Percentiles rank a stretch among this genome's conserved stretches.
Conservation (phyloP, 768 basidiomycete species). For the Paxillus rubicundulus region DNA sequence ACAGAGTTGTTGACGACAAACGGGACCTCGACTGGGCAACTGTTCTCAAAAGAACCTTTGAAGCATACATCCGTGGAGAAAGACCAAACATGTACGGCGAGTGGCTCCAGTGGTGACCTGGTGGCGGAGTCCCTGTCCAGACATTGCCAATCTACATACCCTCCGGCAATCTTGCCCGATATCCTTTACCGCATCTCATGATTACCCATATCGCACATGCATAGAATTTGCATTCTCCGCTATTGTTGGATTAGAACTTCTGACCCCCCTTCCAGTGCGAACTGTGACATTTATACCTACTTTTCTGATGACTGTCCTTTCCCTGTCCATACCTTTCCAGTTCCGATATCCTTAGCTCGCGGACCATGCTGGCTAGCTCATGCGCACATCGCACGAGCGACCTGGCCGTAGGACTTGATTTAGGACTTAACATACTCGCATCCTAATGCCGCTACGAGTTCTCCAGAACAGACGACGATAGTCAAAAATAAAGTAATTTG, state of each 20-base stretch:
- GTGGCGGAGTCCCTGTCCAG: slow-evolving; percentile 8
- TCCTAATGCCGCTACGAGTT: slow-evolving; percentile 22
- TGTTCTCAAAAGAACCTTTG: slow-evolving; percentile 93
- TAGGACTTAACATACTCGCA: slow-evolving; percentile 24
- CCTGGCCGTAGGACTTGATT: slow-evolving; percentile 16
- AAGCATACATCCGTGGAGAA: slow-evolving; percentile 88
- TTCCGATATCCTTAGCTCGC: slow-evolving; percentile 5
- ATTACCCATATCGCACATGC: slow-evolving; percentile 27
- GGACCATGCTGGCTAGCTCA: slow-evolving; percentile 19
- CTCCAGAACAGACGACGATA: neutral
- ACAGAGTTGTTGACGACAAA: slow-evolving; percentile 57
- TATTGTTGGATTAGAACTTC: slow-evolving; percentile 33
- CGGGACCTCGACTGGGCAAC: slow-evolving; percentile 90
- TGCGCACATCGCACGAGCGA: slow-evolving; percentile 3
- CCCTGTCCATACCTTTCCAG: slow-evolving; percentile 24
- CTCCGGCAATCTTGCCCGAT: slow-evolving; percentile 28
- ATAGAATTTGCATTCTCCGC: slow-evolving; percentile 24
- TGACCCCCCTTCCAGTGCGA: slow-evolving; percentile 21
- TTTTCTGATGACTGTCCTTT: slow-evolving; percentile 24
- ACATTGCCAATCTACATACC: slow-evolving; percentile 9
- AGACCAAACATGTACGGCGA: slow-evolving; percentile 96
- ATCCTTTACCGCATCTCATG: slow-evolving; percentile 24
- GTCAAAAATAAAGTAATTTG: neutral
- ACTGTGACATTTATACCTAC: slow-evolving; percentile 29
- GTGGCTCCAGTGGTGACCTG: slow-evolving; percentile 50